Percentiles rank a stretch among this genome's conserved stretches.
Evolutionary conservation across 73 alveolate species (phyloP).

Genomic region (Tetrahymena malaccensis): DNA sequence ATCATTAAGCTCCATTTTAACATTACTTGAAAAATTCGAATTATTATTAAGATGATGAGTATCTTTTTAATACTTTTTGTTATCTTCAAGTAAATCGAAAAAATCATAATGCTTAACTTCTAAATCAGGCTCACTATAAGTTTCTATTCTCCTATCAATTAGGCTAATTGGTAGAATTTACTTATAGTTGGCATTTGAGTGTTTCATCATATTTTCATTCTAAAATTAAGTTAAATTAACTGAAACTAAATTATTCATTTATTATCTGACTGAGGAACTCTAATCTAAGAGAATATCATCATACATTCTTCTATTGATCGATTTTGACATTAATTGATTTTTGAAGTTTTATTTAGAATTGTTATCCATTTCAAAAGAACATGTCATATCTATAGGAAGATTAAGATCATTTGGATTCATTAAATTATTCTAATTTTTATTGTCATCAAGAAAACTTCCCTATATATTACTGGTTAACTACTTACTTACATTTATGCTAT

Average conservation of each 20-base stretch:
- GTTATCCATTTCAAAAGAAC: background rate
- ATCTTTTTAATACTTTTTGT: background rate
- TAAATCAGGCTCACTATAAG: background rate
- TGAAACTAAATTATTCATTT: background rate
- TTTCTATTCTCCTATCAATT: background rate
- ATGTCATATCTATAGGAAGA: background rate
- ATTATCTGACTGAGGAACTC: background rate
- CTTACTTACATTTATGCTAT: background rate
- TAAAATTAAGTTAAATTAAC: background rate
- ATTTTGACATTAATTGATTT: background rate
- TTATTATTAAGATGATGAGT: background rate
- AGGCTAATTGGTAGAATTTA: background rate
- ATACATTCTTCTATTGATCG: background rate
- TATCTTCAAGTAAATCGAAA: background rate
- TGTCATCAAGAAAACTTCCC: background rate
- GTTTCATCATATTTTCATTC: background rate
- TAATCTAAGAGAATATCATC: background rate
- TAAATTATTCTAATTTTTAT: background rate
- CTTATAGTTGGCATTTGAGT: background rate
- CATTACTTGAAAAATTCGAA: background rate
- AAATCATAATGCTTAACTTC: background rate
- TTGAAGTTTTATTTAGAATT: background rate
- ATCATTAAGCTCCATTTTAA: background rate
- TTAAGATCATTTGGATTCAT: background rate
- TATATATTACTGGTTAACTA: background rate